These are phyloP conservation scores for Lichtheimia corymbifera DNA, from an alignment of 371 early-diverging fungal genomes.

Conservation along the genomic window DNA sequence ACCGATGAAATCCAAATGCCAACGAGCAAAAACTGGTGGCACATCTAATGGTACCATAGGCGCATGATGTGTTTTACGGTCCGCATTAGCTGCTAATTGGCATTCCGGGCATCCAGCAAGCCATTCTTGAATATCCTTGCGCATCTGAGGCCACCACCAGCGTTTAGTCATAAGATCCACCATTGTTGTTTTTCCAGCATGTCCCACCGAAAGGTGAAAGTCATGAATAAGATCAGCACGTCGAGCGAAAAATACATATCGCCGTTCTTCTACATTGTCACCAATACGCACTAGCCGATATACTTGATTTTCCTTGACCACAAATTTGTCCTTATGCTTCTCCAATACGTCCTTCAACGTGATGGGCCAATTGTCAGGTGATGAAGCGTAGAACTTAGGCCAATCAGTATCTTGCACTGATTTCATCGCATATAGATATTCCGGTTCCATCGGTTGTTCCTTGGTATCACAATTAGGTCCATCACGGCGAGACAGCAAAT, in stretches of 20 bases:
- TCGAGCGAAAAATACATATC: conserved; percentile 8
- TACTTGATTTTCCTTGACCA: too few relatives aligned
- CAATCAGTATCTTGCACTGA: background rate
- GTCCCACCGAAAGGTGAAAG: conserved; percentile 28
- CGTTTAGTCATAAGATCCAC: conserved; percentile 15
- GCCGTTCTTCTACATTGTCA: background rate
- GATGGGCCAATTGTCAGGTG: background rate
- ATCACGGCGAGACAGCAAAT: conserved; percentile 21
- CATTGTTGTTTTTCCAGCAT: conserved; percentile 22
- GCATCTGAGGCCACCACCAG: conserved; percentile 35
- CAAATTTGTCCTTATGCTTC: background rate
- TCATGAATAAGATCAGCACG: conserved; percentile 11
- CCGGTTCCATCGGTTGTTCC: background rate
- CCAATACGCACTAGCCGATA: background rate
- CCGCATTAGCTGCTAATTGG: conserved; percentile 14
- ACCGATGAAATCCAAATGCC: conserved; percentile 35
- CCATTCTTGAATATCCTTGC: conserved; percentile 11
- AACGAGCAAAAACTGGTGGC: conserved; percentile 12
- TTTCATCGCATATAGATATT: conserved; percentile 14
- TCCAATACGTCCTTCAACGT: too few relatives aligned
- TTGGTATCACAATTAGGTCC: background rate
- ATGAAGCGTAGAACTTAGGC: background rate
- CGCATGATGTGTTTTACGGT: conserved; percentile 1
- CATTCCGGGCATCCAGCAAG: conserved; percentile 23
- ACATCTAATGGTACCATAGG: conserved; percentile 14